phyloP scores from a whole-genome alignment of 148 eudicot genomes.

The Rhododendron williamsianum region DNA sequence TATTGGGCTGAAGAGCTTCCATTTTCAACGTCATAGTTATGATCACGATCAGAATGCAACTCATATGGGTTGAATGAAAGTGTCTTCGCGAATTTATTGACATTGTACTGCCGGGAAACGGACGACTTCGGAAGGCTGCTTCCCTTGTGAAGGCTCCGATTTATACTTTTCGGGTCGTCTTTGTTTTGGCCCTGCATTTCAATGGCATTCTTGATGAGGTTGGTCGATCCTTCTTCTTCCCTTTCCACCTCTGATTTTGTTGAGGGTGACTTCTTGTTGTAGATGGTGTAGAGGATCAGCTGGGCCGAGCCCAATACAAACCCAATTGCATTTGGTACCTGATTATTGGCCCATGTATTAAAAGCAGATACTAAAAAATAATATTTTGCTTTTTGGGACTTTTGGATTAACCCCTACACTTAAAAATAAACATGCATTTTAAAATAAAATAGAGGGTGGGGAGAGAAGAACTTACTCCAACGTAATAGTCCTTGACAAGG shows the following conservation, averaged over 20 bases:
- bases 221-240: slow-evolving; percentile 15
- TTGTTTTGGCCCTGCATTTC: slow-evolving; percentile 23
- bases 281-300: slow-evolving; percentile 23
- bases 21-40: not conserved
- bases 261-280: slow-evolving; percentile 18
- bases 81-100: slow-evolving; percentile 14
- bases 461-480: slow-evolving; percentile 21
- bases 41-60: not conserved
- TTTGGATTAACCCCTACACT: no score
- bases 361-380: not conserved
- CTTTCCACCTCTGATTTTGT: slow-evolving; percentile 2
- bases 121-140: slow-evolving; percentile 25
- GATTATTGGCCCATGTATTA: not conserved
- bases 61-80: slow-evolving; percentile 19
- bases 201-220: slow-evolving; percentile 1
- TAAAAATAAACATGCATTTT: no score
- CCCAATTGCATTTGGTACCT: slow-evolving; percentile 42
- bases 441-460: not conserved
- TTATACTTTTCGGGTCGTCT: not conserved
- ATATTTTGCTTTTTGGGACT: not conserved
- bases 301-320: slow-evolving; percentile 31
- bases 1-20: slow-evolving; percentile 1
- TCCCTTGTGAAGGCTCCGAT: slow-evolving; percentile 18
- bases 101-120: slow-evolving; percentile 1
- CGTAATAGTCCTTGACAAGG: slow-evolving; percentile 18